Conservation (phyloP, 2,329 filamentous ascomycete genomes). For the Helotiales sp. region DNA sequence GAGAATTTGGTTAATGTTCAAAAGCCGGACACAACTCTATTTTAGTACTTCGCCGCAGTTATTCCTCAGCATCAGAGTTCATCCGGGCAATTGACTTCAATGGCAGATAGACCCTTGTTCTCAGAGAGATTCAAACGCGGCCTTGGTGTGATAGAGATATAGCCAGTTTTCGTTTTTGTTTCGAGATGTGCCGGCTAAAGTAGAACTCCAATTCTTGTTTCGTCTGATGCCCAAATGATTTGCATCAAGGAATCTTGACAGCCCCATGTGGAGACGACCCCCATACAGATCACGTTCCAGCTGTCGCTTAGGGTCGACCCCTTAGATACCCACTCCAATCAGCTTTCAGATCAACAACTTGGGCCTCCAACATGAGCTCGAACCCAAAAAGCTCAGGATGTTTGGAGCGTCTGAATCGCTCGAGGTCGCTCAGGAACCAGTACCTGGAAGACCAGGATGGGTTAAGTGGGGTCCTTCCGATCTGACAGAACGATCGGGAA, state of each 20-base stretch:
- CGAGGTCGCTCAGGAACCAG: too few relatives aligned
- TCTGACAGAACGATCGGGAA: too few relatives aligned
- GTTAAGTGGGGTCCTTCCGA: too few relatives aligned
- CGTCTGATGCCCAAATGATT: not conserved
- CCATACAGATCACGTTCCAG: slow-evolving; percentile 11
- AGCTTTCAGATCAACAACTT: not conserved
- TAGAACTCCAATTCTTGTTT: not conserved
- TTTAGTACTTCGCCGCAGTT: not conserved
- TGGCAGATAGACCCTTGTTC: slow-evolving; percentile 2
- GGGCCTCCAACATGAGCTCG: too few relatives aligned
- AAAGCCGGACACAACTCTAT: not conserved
- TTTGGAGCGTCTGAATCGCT: too few relatives aligned
- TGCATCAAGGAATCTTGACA: not conserved
- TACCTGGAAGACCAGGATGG: too few relatives aligned
- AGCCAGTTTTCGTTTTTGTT: not conserved
- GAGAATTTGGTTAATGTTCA: not conserved
- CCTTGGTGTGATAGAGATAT: not conserved
- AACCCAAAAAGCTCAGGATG: too few relatives aligned
- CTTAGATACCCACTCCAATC: not conserved
- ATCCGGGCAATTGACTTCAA: not conserved
- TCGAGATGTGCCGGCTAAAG: slow-evolving; percentile 1
- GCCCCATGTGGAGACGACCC: slow-evolving; percentile 2
- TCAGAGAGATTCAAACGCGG: not conserved
- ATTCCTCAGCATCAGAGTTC: slow-evolving; percentile 2
- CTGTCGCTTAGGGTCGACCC: slow-evolving; percentile 24